Percentiles rank a stretch among this genome's conserved stretches.
These are phyloP conservation scores for Trichoderma hamatum DNA, from an alignment of 2,329 filamentous ascomycete species.

Conservation along the genomic window DNA sequence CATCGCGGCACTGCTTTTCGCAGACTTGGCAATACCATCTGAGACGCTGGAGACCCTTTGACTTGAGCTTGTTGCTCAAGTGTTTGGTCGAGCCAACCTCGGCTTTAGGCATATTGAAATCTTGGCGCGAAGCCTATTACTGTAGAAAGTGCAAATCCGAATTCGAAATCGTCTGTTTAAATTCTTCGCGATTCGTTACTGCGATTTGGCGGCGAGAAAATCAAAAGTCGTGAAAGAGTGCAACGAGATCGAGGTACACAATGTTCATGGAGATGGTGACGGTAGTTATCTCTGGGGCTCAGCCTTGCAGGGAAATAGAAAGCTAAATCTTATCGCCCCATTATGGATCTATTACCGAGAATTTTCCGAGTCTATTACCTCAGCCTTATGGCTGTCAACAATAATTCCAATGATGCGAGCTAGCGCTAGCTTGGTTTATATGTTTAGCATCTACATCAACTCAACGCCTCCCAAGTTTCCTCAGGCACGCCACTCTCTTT, in stretches of 20 bases:
- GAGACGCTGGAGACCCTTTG: conserved; percentile 74
- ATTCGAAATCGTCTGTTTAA: neutral
- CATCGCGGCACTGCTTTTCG: conserved; percentile 67
- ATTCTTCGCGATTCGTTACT: neutral
- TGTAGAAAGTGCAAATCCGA: neutral
- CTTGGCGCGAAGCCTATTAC: neutral
- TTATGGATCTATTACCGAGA: neutral
- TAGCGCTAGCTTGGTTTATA: neutral
- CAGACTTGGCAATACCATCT: conserved; percentile 92
- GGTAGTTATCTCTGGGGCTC: neutral
- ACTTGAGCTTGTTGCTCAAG: conserved; percentile 88
- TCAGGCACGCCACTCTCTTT: neutral
- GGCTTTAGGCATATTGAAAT: conserved; percentile 78
- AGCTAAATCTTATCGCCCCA: conserved; percentile 26
- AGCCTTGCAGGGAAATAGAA: conserved; percentile 26
- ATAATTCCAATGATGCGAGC: neutral
- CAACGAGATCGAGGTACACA: neutral
- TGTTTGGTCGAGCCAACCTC: conserved; percentile 92
- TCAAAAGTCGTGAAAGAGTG: neutral
- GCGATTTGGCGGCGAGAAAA: neutral
- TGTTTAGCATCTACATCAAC: neutral
- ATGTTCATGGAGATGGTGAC: neutral
- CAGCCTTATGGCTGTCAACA: conserved; percentile 16
- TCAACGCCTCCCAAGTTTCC: neutral
- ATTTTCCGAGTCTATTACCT: conserved; percentile 4